A percentile compares a stretch with the other conserved stretches of the same genome.
Evolutionary conservation across 768 basidiomycete species (phyloP).

Genomic region (Psilocybe sp.): DNA sequence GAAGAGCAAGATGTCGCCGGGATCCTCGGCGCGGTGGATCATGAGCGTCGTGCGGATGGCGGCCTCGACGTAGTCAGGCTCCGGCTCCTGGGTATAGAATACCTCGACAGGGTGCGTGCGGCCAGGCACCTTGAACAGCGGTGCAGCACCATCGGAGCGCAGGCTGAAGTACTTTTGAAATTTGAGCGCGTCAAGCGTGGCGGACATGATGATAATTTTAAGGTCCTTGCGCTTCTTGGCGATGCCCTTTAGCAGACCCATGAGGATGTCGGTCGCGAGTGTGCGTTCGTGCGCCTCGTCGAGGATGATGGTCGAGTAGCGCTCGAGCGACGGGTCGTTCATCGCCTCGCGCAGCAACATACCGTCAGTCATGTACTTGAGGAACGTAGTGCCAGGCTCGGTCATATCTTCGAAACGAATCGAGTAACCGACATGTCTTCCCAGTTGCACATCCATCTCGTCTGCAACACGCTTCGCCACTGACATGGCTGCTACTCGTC

Average conservation of each 20-base stretch:
- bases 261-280: slow-evolving; percentile 95
- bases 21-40: slow-evolving; percentile 95
- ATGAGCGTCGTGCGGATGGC: slow-evolving; percentile 94
- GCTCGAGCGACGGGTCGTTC: slow-evolving; percentile 86
- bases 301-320: slow-evolving; percentile 97
- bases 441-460: slow-evolving; percentile 96
- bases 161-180: slow-evolving; percentile 92
- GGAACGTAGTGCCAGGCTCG: slow-evolving; percentile 82
- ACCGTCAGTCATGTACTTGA: slow-evolving; percentile 99
- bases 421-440: slow-evolving; percentile 94
- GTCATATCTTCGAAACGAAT: slow-evolving; percentile 99
- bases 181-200: slow-evolving; percentile 94
- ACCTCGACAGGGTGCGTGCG: slow-evolving; percentile 95
- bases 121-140: slow-evolving; percentile 88
- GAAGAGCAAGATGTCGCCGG: slow-evolving; percentile 91
- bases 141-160: slow-evolving; percentile 47
- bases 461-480: slow-evolving; percentile 98
- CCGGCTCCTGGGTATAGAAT: slow-evolving; percentile 89
- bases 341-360: slow-evolving; percentile 98
- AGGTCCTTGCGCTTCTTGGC: slow-evolving; percentile 81
- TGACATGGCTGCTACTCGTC: slow-evolving; percentile 96
- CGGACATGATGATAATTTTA: slow-evolving; percentile 98
- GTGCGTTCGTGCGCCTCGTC: slow-evolving; percentile 99
- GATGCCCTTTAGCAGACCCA: slow-evolving; percentile 90
- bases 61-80: slow-evolving; percentile 95